These are phyloP conservation scores for Cercospora sp. DNA, from an alignment of 2,329 filamentous ascomycete species.

Conservation along the genomic window DNA sequence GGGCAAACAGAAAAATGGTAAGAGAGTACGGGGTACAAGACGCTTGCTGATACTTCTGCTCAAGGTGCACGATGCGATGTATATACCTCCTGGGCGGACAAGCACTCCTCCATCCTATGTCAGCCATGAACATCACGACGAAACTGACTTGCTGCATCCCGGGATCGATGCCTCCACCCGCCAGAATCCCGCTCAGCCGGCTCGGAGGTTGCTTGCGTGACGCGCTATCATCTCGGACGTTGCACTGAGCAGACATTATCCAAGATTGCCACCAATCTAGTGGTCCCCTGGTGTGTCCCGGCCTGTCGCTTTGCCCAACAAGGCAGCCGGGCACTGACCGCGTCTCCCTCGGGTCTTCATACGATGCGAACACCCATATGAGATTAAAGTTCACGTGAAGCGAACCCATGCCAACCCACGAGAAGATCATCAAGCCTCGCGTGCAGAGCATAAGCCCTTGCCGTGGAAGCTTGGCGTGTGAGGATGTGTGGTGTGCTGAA, in stretches of 20 bases:
- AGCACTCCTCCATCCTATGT: background rate
- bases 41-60: background rate
- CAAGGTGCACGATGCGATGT: background rate
- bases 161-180: background rate
- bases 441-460: background rate
- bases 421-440: conserved; percentile 7
- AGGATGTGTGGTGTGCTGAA: background rate
- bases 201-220: background rate
- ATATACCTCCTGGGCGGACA: background rate
- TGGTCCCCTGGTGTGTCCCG: background rate
- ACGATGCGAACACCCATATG: background rate
- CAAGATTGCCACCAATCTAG: background rate
- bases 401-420: background rate
- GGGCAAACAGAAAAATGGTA: background rate
- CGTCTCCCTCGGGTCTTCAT: background rate
- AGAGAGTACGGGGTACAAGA: background rate
- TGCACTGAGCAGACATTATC: background rate
- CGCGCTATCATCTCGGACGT: background rate
- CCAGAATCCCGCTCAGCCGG: background rate
- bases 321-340: background rate
- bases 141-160: background rate
- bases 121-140: background rate
- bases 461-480: conserved; percentile 1
- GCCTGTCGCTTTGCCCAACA: background rate
- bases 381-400: background rate